These are phyloP conservation scores for Salvia splendens DNA, from an alignment of 257 asterid genomes.

Conservation along the genomic window DNA sequence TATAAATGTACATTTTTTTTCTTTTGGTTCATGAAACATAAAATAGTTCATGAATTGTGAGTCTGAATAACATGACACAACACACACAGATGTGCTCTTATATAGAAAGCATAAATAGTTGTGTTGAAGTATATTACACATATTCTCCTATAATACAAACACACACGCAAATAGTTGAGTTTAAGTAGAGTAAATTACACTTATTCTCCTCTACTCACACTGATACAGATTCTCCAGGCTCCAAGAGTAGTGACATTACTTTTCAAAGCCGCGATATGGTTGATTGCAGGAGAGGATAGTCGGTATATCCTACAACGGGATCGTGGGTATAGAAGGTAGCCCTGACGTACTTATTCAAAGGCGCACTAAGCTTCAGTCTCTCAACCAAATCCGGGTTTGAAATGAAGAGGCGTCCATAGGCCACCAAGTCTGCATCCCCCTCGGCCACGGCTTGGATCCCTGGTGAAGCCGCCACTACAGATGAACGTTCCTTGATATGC, in stretches of 20 bases:
- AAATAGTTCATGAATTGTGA: not conserved
- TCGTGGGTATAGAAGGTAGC: conserved; percentile 67
- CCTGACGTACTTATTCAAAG: conserved; percentile 53
- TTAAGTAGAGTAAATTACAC: not conserved
- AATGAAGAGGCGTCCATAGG: conserved; percentile 60
- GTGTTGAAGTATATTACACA: too few relatives aligned
- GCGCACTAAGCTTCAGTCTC: conserved; percentile 56
- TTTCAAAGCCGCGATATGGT: conserved; percentile 41
- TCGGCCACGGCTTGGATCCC: conserved; percentile 54
- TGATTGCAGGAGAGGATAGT: conserved; percentile 53
- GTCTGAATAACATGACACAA: not conserved
- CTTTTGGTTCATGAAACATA: not conserved
- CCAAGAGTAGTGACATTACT: not conserved
- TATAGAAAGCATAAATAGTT: too few relatives aligned
- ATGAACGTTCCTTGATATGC: conserved; percentile 67
- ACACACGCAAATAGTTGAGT: too few relatives aligned
- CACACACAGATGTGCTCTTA: not conserved
- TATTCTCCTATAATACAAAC: too few relatives aligned
- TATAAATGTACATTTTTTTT: not conserved
- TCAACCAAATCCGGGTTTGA: conserved; percentile 67
- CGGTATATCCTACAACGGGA: conserved; percentile 68
- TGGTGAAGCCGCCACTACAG: conserved; percentile 68
- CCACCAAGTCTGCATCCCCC: conserved; percentile 66
- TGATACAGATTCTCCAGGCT: conserved; percentile 12
- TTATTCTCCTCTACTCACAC: not conserved